A percentile compares a stretch with the other conserved stretches of the same genome.
These are phyloP conservation scores for Ophiorrhiza pumila DNA, from an alignment of 257 asterid genomes.

Conservation along the genomic window DNA sequence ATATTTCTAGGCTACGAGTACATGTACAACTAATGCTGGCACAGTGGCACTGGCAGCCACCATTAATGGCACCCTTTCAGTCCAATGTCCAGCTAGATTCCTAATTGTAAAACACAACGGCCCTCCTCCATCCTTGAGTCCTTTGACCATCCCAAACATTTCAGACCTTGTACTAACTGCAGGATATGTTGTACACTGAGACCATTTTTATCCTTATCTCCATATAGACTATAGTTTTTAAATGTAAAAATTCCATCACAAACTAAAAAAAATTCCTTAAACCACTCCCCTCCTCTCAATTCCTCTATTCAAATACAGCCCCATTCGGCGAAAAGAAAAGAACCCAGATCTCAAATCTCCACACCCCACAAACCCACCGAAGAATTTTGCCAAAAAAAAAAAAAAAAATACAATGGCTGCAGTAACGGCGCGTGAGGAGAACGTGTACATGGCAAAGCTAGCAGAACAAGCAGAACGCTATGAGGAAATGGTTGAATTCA, in stretches of 20 bases:
- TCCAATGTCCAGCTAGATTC: conserved; percentile 18
- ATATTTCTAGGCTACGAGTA: neutral
- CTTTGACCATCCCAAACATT: neutral
- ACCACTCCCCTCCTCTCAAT: conserved; percentile 17
- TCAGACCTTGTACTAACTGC: neutral
- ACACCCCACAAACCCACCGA: neutral
- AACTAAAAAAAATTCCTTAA: conserved; percentile 7
- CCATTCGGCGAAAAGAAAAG: neutral
- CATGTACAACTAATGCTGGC: no score
- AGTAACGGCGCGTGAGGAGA: conserved; percentile 58
- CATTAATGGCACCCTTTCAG: neutral
- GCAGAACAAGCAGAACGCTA: conserved; percentile 76
- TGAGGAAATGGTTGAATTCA: conserved; percentile 76
- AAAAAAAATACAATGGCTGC: conserved; percentile 29
- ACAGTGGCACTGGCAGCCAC: neutral
- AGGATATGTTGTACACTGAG: neutral
- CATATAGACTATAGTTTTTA: neutral
- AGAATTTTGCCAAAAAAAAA: neutral
- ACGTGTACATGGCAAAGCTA: conserved; percentile 75
- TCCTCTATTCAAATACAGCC: conserved; percentile 7
- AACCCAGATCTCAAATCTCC: conserved; percentile 25
- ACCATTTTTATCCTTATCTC: neutral
- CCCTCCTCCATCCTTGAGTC: conserved; percentile 1
- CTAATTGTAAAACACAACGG: conserved; percentile 18
- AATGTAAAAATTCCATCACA: neutral